A percentile compares a stretch with the other conserved stretches of the same genome.
phyloP scores from a whole-genome alignment of 2,329 filamentous ascomycete species.

The Macrophomina phaseolina region DNA sequence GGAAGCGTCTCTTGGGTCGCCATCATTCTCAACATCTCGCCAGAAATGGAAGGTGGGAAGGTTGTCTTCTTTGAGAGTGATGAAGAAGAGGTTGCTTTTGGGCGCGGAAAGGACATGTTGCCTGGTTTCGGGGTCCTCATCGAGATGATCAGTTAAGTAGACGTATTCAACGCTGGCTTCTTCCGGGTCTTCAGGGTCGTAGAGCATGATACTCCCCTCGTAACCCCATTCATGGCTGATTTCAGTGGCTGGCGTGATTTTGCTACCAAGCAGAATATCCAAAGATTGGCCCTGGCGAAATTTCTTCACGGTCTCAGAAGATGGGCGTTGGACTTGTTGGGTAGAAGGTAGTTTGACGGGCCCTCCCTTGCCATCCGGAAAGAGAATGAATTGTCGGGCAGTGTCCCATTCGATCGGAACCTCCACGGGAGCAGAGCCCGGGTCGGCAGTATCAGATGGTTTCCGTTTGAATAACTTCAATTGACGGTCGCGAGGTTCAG shows the following conservation, averaged over 20 bases:
- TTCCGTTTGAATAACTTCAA: neutral
- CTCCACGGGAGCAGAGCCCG: neutral
- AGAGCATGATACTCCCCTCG: slow-evolving; percentile 1
- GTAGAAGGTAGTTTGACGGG: neutral
- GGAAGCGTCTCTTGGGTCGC: neutral
- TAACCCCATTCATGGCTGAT: slow-evolving; percentile 1
- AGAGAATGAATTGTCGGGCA: neutral
- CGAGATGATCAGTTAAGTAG: slow-evolving; percentile 2
- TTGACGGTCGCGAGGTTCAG: neutral
- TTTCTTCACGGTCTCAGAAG: neutral
- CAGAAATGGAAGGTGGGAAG: slow-evolving; percentile 24
- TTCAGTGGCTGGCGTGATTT: neutral
- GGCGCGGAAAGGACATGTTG: neutral
- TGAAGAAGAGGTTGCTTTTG: slow-evolving; percentile 19
- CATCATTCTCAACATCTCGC: slow-evolving; percentile 7
- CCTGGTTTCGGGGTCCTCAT: neutral
- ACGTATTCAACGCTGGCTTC: neutral
- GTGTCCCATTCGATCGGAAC: slow-evolving; percentile 4
- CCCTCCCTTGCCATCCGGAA: neutral
- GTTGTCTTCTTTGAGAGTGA: neutral
- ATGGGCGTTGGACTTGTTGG: neutral
- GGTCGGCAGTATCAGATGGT: neutral
- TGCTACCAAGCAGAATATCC: neutral
- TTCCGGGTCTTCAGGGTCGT: neutral
- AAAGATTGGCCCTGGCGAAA: neutral